Evolutionary conservation across 2,329 filamentous ascomycete genomes (phyloP), one percentile per base, ranked within the genome.

Genomic region (Setomelanomma holmii): DNA sequence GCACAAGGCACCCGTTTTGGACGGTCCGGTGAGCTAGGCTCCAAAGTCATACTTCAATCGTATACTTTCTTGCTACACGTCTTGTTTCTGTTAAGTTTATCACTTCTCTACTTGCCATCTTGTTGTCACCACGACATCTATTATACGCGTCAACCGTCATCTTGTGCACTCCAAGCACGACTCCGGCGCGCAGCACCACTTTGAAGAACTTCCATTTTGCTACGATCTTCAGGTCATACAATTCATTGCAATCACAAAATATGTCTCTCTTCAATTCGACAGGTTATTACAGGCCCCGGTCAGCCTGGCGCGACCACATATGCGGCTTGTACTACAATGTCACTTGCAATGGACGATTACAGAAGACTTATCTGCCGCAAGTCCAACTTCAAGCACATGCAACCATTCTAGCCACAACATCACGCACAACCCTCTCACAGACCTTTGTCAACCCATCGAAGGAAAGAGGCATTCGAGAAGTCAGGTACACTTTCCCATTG

Each of bases 401-500:
- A n/a, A 84, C 78, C 6, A 86, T 91, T 41, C 74, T 85, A 5
- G 79, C 84, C 2, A 82, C 81, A 1, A 82, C 75, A 38, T 81
- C 80, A 7, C 75, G 77, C 3, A 84, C 82, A n/a, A 69, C 68
- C 1, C 73, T 86, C 6, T 80, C 75, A 1, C 83, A 90, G 69
- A 86, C 77, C 0, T 91, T 89, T 60, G 69, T 79, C 60, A 90
- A 90, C 56, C 80, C 84, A 0, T 78, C 79, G 1, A 43, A 62
- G 1, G 62, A 71, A 2, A 68, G 75, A 8, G 66, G 66, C 3
- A 81, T 87, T 53, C 65, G 77, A 7, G 77, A 90, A 64, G 80
- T 86, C 14, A 78, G 79, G 12, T 92, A 92, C 67, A 81, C 81
- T 0, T 91, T 92, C 56, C 89, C 89, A 0, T 78, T 92, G 0